Conservation (phyloP, 305 asterid species). For the Solanum hybrid region DNA sequence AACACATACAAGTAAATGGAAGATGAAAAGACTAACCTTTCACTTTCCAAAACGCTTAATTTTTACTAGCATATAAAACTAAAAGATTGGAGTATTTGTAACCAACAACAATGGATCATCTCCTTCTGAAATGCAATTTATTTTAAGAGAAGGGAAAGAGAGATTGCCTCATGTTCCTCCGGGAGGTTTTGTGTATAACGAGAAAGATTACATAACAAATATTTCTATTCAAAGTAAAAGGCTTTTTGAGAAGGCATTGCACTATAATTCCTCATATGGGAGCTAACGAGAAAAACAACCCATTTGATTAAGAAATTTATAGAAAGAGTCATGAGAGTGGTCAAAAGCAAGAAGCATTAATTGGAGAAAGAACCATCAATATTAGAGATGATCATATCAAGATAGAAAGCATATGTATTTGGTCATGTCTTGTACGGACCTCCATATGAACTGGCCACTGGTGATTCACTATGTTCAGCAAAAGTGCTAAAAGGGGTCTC, state of each 20-base stretch:
- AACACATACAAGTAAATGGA: neutral
- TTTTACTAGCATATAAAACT: neutral
- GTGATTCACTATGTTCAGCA: neutral
- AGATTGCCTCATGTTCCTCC: neutral
- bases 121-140: neutral
- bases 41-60: neutral
- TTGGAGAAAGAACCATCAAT: neutral
- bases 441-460: neutral
- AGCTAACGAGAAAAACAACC: neutral
- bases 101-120: neutral
- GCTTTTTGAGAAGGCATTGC: neutral
- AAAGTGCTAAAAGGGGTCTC: neutral
- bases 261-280: neutral
- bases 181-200: neutral
- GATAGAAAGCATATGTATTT: neutral
- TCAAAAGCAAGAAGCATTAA: neutral
- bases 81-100: neutral
- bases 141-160: neutral
- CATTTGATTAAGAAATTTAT: neutral
- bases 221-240: neutral
- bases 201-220: neutral
- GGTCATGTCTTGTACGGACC: neutral
- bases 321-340: neutral
- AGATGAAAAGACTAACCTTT: neutral
- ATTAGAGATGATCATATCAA: neutral